Evolutionary conservation across 352 stramenopile genomes (phyloP).

Genomic region (Globisporangium ultimum): DNA sequence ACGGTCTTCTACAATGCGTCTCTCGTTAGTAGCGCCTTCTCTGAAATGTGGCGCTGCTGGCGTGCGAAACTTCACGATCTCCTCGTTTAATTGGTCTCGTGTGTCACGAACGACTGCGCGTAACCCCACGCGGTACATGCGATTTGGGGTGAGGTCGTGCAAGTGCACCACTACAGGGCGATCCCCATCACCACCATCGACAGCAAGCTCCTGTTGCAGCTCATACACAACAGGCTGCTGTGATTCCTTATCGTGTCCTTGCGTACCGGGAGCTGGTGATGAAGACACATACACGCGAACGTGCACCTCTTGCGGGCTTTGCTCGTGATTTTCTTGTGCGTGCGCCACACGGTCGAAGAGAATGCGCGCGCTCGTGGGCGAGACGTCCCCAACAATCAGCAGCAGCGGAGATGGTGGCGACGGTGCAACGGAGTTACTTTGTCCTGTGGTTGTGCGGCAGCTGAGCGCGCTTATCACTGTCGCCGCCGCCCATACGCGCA

Average conservation of each 20-base stretch:
- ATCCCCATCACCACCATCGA: background rate
- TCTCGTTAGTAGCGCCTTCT: background rate
- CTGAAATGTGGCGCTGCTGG: background rate
- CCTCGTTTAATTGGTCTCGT: conserved; percentile 2
- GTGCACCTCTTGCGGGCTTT: conserved; percentile 6
- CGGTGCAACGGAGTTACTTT: background rate
- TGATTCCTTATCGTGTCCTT: too few relatives aligned
- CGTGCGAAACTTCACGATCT: conserved; percentile 36
- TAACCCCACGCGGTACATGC: conserved; percentile 32
- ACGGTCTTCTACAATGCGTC: background rate
- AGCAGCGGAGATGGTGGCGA: conserved; percentile 20
- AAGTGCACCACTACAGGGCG: conserved; percentile 31
- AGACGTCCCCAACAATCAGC: conserved; percentile 52
- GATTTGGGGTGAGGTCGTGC: conserved; percentile 27
- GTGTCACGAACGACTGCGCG: background rate
- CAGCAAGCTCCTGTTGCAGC: conserved; percentile 5
- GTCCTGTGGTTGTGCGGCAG: too few relatives aligned
- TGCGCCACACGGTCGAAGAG: conserved; percentile 31
- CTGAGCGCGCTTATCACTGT: too few relatives aligned
- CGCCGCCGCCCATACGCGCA: too few relatives aligned
- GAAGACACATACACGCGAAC: conserved; percentile 15
- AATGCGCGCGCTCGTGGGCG: conserved; percentile 35
- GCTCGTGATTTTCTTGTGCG: conserved; percentile 1
- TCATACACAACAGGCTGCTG: background rate
- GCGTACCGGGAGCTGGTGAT: background rate